Percentiles rank a stretch among this genome's conserved stretches.
phyloP scores from a whole-genome alignment of 192 early-diverging fungal species.

The Glomus cerebriforme region DNA sequence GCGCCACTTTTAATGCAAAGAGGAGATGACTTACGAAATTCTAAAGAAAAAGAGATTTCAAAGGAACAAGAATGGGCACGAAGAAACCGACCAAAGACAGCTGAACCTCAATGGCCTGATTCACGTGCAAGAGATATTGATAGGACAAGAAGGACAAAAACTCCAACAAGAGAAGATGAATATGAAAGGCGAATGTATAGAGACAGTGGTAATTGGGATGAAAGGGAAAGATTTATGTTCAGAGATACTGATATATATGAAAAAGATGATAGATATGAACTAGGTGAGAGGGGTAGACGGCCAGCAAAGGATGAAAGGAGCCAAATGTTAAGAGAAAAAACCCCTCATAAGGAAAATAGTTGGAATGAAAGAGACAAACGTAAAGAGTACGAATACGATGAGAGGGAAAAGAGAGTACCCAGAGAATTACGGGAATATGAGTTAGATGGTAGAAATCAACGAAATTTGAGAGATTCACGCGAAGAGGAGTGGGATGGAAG shows the following conservation, averaged over 20 bases:
- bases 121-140: neutral
- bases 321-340: neutral
- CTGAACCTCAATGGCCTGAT: neutral
- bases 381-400: neutral
- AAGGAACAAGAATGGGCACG: neutral
- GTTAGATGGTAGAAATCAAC: neutral
- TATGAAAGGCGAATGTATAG: neutral
- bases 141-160: neutral
- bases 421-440: conserved; percentile 1
- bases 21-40: neutral
- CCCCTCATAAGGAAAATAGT: conserved; percentile 4
- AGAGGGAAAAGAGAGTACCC: neutral
- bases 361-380: conserved; percentile 4
- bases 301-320: neutral
- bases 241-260: conserved; percentile 1
- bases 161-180: neutral
- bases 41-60: neutral
- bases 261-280: neutral
- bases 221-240: neutral
- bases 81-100: neutral
- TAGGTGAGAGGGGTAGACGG: neutral
- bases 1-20: neutral
- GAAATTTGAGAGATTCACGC: neutral
- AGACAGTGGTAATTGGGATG: neutral
- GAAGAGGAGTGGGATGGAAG: conserved; percentile 9